phyloP scores from a whole-genome alignment of 441 rosid genomes.

The Isatis lusitanica region DNA sequence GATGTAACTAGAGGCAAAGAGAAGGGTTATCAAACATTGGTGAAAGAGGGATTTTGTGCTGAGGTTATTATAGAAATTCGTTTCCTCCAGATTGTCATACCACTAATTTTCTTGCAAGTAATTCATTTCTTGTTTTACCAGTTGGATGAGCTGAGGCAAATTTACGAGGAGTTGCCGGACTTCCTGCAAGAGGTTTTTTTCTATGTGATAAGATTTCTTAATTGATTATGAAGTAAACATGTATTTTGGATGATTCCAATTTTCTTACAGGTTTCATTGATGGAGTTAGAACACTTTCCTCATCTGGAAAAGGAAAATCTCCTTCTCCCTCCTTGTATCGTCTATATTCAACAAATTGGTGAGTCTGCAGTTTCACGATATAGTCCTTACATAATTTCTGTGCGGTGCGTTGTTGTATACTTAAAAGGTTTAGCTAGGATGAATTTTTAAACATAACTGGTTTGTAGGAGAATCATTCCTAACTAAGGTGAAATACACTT shows the following conservation, averaged over 20 bases:
- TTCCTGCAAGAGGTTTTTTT: constrained; percentile 75
- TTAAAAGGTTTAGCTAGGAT: neutral
- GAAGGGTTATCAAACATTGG: constrained; percentile 81
- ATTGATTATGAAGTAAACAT: constrained; percentile 19
- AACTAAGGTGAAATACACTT: constrained; percentile 6
- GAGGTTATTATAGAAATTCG: constrained; percentile 58
- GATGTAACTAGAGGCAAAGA: constrained; percentile 84
- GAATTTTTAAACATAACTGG: neutral
- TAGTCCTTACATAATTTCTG: constrained; percentile 1
- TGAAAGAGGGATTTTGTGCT: constrained; percentile 88
- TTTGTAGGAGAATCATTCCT: neutral
- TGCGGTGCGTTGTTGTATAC: neutral
- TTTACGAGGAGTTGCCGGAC: constrained; percentile 92
- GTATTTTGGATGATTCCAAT: constrained; percentile 26
- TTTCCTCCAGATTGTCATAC: constrained; percentile 16
- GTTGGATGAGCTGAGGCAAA: constrained; percentile 97
- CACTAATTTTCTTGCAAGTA: neutral
- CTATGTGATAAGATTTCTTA: constrained; percentile 23
- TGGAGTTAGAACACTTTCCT: constrained; percentile 75
- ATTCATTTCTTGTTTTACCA: constrained; percentile 33
- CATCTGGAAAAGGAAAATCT: constrained; percentile 51
- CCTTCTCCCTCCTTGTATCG: constrained; percentile 64
- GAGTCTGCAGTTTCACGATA: constrained; percentile 34
- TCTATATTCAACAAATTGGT: constrained; percentile 87
- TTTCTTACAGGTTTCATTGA: constrained; percentile 63